Percentiles rank a stretch among this genome's conserved stretches.
phyloP scores from a whole-genome alignment of 2,329 filamentous ascomycete species.

The Colletotrichum aenigma region DNA sequence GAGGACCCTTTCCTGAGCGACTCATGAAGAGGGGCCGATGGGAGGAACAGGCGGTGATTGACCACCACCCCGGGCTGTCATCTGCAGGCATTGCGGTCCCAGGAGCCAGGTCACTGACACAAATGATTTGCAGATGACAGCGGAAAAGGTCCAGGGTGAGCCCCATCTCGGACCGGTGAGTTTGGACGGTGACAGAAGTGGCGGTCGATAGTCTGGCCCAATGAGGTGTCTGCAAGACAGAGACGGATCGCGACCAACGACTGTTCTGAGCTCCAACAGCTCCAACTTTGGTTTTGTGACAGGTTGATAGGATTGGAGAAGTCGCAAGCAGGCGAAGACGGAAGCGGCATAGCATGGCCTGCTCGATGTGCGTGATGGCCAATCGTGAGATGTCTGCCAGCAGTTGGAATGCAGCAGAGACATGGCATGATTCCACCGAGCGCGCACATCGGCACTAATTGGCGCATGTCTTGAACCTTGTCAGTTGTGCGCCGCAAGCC shows the following conservation, averaged over 20 bases:
- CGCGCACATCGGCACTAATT: background rate
- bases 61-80: background rate
- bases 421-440: background rate
- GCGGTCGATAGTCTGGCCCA: background rate
- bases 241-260: background rate
- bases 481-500: background rate
- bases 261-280: background rate
- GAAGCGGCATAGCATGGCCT: background rate
- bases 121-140: background rate
- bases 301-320: background rate
- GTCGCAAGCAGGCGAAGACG: background rate
- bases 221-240: background rate
- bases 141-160: background rate
- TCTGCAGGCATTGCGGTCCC: background rate
- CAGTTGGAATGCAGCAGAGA: background rate
- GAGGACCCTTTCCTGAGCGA: background rate
- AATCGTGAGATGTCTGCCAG: background rate
- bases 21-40: background rate
- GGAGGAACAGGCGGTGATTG: background rate
- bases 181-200: background rate
- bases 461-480: background rate
- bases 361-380: background rate
- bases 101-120: background rate
- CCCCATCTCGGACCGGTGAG: background rate
- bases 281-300: background rate